Base-by-base conservation (phyloP, 73 alveolate genomes). In the Effrenium voratum region DNA sequence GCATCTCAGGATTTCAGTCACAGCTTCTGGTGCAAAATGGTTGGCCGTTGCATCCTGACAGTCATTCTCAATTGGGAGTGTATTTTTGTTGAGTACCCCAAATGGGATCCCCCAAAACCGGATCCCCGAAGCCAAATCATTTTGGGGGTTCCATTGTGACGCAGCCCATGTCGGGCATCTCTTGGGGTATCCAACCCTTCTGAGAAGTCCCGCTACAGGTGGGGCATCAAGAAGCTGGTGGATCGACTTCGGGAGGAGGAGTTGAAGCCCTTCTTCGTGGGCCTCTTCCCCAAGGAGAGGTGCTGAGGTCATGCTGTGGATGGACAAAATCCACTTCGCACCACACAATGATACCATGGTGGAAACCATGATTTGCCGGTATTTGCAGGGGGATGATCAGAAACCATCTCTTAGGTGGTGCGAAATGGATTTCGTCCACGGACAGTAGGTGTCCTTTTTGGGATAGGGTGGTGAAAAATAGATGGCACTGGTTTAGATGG, bases 211-310 rank as follows among this genome's bases (percentile, higher is more conserved):
- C 90, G 91, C 41, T 80, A 82, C 90, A 98, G 98, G 97, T 93
- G 99, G 99, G 99, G 99, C 13, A 92, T 98, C 80, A 99, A 99
- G 60, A 98, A 93, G 90, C 98, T 99, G 96, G 99, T 94, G 81
- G 99, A 96, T 77, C 99, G 99, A 76, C 75, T 99, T 85, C 88
- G 93, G 73, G 99, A 91, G 60, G 91, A 70, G 6, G 98, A 91
- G 66, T 57, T 91, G 91, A 73, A 91, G 91, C 87, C 90, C 15
- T 91, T 91, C 98, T 91, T 91, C 83, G 73, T 57, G 34, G 98
- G 98, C 49, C 90, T 91, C 32, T 91, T 72, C 98, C 98, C 98
- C 50, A 91, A 91, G 98, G 98, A 49, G 0, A 41, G 59, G 40
- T 43, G 30, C 36, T 12, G 55, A 30, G 68, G 15, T 55, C 3